phyloP scores from a whole-genome alignment of 805 yeast species.

The Hanseniaspora nectarophila region DNA sequence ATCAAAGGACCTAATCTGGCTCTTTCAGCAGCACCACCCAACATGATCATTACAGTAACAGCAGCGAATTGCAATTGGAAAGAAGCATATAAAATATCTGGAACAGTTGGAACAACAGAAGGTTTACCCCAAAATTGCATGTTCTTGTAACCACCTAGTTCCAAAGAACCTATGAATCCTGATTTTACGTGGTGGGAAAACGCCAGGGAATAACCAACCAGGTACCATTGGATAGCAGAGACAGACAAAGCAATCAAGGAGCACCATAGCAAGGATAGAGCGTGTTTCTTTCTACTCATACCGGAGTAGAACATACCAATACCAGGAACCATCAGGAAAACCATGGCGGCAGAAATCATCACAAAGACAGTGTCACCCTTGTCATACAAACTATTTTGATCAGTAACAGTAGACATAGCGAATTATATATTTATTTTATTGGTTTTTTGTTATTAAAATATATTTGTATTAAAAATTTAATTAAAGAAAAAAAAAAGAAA shows the following conservation, averaged over 20 bases:
- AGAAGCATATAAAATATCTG: constrained; percentile 79
- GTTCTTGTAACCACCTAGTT: constrained; percentile 66
- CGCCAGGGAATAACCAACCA: constrained; percentile 91
- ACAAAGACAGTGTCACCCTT: constrained; percentile 79
- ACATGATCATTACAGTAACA: constrained; percentile 83
- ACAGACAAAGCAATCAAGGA: constrained; percentile 78
- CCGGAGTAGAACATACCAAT: constrained; percentile 90
- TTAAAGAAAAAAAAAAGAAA: not conserved
- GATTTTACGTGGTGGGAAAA: constrained; percentile 58
- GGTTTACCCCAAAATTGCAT: constrained; percentile 63
- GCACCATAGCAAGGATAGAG: constrained; percentile 89
- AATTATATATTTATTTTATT: too few species aligned
- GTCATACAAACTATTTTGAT: constrained; percentile 60
- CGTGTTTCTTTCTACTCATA: constrained; percentile 85
- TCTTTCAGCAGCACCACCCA: constrained; percentile 97
- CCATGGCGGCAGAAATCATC: constrained; percentile 63
- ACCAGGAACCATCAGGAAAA: constrained; percentile 95
- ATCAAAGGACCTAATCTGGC: constrained; percentile 94
- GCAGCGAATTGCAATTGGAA: constrained; percentile 97
- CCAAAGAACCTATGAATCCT: constrained; percentile 66
- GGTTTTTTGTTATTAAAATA: not conserved
- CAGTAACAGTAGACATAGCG: constrained; percentile 48
- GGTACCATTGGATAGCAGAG: constrained; percentile 89
- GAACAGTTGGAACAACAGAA: constrained; percentile 52
- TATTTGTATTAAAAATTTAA: not conserved